phyloP scores from a whole-genome alignment of 306 rosid genomes.

The Trifolium dubium region DNA sequence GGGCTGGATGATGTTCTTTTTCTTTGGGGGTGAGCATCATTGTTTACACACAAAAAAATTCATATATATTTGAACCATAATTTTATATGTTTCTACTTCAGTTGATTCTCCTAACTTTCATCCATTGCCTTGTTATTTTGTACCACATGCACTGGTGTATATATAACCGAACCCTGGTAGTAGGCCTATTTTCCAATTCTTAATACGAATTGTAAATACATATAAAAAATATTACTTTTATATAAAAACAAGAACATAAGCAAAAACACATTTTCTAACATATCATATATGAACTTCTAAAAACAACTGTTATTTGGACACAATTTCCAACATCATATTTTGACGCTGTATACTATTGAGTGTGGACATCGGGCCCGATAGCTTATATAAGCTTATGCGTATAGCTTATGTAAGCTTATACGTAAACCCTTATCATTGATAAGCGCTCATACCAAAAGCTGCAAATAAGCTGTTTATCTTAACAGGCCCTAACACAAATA shows the following conservation, averaged over 20 bases:
- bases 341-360: too few species aligned
- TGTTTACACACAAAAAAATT: not conserved
- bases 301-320: not conserved
- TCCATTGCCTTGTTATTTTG: not conserved
- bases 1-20: slow-evolving; percentile 1
- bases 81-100: slow-evolving; percentile 1
- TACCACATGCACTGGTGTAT: not conserved
- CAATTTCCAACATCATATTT: too few species aligned
- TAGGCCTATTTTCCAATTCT: not conserved
- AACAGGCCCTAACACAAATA: too few species aligned
- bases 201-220: not conserved
- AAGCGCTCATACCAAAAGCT: too few species aligned
- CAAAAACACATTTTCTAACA: slow-evolving; percentile 1
- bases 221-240: not conserved
- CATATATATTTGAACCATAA: slow-evolving; percentile 17
- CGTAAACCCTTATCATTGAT: too few species aligned
- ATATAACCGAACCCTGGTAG: slow-evolving; percentile 2
- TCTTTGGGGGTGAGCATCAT: not conserved
- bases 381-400: too few species aligned
- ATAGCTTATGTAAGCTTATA: too few species aligned
- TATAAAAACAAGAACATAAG: not conserved
- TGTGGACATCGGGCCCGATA: too few species aligned
- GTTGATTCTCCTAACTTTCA: slow-evolving; percentile 12
- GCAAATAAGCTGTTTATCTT: too few species aligned
- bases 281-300: not conserved